phyloP scores from a whole-genome alignment of 1,284 basidiomycete genomes.

The Ganoderma meredithae region DNA sequence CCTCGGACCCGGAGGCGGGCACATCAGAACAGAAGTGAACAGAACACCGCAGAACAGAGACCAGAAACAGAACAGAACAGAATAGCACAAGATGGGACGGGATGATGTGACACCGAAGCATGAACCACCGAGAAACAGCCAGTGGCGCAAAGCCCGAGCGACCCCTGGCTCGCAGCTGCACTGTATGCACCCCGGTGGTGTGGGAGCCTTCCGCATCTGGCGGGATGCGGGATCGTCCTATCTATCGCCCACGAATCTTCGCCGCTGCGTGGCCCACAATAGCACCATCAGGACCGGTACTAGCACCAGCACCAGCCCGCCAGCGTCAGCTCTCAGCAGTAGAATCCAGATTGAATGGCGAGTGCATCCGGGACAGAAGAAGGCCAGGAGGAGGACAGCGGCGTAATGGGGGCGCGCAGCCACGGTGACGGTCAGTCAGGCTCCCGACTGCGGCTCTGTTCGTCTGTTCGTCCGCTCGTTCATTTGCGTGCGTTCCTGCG shows the following conservation, averaged over 20 bases:
- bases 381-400: slow-evolving; percentile 14
- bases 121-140: not conserved
- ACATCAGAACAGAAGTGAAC: not conserved
- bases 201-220: not conserved
- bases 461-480: not conserved
- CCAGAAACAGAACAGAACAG: not conserved
- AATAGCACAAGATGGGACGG: not conserved
- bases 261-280: not conserved
- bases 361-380: slow-evolving; percentile 11
- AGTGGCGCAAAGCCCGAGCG: not conserved
- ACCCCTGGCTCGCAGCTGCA: not conserved
- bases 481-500: no score
- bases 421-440: slow-evolving; percentile 6
- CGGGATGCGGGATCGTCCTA: slow-evolving; percentile 4
- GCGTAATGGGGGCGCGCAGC: slow-evolving; percentile 19
- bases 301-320: not conserved
- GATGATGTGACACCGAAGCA: not conserved
- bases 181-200: not conserved
- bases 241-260: slow-evolving; percentile 5
- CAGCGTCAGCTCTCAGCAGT: not conserved
- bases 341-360: no score
- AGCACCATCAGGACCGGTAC: not conserved
- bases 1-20: not conserved
- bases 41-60: not conserved
- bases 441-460: not conserved